phyloP scores from a whole-genome alignment of 345 rosid species.

The Zanthoxylum bungeanum region DNA sequence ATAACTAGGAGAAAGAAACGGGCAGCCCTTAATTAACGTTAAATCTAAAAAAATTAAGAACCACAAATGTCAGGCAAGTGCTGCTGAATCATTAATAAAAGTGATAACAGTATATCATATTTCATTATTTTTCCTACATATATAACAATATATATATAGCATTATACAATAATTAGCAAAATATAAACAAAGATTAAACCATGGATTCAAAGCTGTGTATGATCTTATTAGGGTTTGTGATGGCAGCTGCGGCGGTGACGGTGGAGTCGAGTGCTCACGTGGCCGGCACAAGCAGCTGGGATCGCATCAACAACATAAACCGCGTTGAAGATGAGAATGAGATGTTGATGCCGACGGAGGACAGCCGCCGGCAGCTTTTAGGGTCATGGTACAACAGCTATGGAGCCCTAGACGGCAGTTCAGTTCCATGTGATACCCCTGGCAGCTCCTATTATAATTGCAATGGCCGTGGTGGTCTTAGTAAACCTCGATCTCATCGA shows the following conservation, averaged over 20 bases:
- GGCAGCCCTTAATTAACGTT: conserved; percentile 5
- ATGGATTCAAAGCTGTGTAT: conserved; percentile 38
- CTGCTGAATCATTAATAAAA: conserved; percentile 4
- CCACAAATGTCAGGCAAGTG: conserved; percentile 35
- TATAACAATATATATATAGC: too few species aligned
- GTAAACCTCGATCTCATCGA: not conserved
- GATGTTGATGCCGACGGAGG: not conserved
- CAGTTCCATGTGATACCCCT: not conserved
- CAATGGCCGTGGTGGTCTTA: not conserved
- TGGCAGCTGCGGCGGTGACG: not conserved
- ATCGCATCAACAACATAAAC: not conserved
- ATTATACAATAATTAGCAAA: too few species aligned
- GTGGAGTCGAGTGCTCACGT: conserved; percentile 20
- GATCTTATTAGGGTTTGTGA: conserved; percentile 34
- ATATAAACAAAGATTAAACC: not conserved
- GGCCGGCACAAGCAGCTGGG: conserved; percentile 18
- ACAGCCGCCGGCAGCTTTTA: not conserved
- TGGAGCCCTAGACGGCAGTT: not conserved
- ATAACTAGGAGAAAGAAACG: conserved; percentile 15
- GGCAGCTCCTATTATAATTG: not conserved
- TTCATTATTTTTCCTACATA: not conserved
- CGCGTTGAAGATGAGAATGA: not conserved
- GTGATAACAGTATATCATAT: not conserved
- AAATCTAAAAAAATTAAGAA: conserved; percentile 16
- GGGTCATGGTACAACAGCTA: not conserved